These are phyloP conservation scores for Cicer pinnatifidum DNA, from an alignment of 306 rosid species.

Conservation along the genomic window DNA sequence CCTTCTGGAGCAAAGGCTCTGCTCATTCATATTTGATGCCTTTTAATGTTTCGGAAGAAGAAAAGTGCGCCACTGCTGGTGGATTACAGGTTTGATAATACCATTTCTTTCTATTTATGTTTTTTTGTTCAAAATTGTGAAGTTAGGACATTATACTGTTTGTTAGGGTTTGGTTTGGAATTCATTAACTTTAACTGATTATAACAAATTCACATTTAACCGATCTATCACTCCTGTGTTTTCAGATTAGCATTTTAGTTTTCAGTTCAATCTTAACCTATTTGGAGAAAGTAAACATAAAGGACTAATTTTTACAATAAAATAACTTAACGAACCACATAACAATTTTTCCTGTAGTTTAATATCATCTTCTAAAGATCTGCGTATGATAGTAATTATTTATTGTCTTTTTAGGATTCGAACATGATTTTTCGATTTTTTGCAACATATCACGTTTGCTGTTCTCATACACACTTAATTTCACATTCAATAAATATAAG, in stretches of 20 bases:
- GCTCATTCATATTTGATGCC: slow-evolving; percentile 62
- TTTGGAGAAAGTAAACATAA: too few species aligned
- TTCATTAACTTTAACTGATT: neutral
- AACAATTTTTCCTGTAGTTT: too few species aligned
- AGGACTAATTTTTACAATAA: too few species aligned
- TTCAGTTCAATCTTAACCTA: too few species aligned
- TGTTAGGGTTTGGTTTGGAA: neutral
- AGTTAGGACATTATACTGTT: slow-evolving; percentile 5
- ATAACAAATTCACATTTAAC: slow-evolving; percentile 11
- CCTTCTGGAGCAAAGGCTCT: slow-evolving; percentile 60
- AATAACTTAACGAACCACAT: too few species aligned
- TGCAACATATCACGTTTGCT: slow-evolving; percentile 13
- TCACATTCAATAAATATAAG: slow-evolving; percentile 21
- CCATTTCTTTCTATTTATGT: neutral
- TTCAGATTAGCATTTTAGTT: neutral
- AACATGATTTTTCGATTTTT: slow-evolving; percentile 15
- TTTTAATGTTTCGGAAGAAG: slow-evolving; percentile 60
- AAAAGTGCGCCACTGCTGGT: slow-evolving; percentile 46
- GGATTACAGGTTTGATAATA: slow-evolving; percentile 61
- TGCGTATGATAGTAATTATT: neutral
- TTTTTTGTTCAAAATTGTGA: slow-evolving; percentile 17
- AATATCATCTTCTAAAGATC: neutral
- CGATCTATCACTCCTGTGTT: slow-evolving; percentile 1
- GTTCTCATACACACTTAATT: slow-evolving; percentile 7
- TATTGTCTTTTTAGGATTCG: slow-evolving; percentile 35